phyloP scores from a whole-genome alignment of 2,329 filamentous ascomycete genomes.

The Penicillium sp. region DNA sequence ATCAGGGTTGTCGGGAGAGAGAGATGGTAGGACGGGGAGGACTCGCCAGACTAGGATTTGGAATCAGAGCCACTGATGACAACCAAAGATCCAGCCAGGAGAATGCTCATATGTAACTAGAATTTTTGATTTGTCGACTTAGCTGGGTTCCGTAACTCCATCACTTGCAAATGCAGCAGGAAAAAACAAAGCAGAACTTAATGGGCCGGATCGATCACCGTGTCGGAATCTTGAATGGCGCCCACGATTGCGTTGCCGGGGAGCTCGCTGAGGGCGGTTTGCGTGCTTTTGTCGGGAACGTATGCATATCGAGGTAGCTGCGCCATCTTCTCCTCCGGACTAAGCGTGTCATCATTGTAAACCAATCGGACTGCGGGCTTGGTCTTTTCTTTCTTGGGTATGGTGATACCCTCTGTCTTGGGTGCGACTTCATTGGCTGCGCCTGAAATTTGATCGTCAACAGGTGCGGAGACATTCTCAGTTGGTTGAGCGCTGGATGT shows the following conservation, averaged over 20 bases:
- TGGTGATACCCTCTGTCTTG: constrained; percentile 51
- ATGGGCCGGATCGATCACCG: constrained; percentile 34
- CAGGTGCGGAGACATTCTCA: constrained; percentile 40
- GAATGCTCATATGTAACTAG: constrained; percentile 30
- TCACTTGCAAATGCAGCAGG: constrained; percentile 9
- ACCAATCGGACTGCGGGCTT: constrained; percentile 65
- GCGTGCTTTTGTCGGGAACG: constrained; percentile 47
- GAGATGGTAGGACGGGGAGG: neutral
- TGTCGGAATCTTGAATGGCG: constrained; percentile 34
- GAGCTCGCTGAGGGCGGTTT: constrained; percentile 37
- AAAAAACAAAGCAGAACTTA: constrained; percentile 17
- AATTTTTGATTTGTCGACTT: constrained; percentile 38
- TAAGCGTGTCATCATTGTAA: constrained; percentile 75
- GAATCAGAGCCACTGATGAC: constrained; percentile 33
- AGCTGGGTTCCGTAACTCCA: constrained; percentile 33
- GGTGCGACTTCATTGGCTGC: constrained; percentile 43
- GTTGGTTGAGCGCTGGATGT: too few species aligned
- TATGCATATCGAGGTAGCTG: constrained; percentile 72
- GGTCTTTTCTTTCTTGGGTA: constrained; percentile 67
- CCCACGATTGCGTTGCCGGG: constrained; percentile 36
- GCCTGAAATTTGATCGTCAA: constrained; percentile 53
- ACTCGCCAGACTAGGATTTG: constrained; percentile 30
- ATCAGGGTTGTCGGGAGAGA: neutral
- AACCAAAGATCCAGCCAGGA: constrained; percentile 21
- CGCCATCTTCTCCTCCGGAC: constrained; percentile 88